Evolutionary conservation across 2,329 filamentous ascomycete species (phyloP).

Genomic region (Trichophyton mentagrophytes): DNA sequence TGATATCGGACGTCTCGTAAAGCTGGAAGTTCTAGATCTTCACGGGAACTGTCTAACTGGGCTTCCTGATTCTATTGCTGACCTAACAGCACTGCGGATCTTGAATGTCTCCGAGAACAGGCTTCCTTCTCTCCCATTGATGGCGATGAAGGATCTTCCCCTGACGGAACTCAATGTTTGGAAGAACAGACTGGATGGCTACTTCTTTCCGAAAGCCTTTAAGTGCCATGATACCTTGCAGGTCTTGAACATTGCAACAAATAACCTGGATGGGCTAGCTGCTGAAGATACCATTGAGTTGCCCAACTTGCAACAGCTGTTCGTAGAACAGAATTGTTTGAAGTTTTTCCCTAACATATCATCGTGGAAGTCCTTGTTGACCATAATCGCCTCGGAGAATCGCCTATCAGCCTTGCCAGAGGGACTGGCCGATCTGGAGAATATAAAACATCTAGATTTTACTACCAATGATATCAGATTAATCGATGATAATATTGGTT

Average conservation of each 20-base stretch:
- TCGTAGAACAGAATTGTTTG: conserved; percentile 70
- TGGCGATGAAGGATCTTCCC: conserved; percentile 52
- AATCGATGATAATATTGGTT: conserved; percentile 61
- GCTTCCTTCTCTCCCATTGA: conserved; percentile 58
- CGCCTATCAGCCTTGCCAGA: conserved; percentile 61
- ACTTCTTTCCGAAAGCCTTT: conserved; percentile 53
- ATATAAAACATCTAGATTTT: conserved; percentile 66
- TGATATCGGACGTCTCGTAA: conserved; percentile 49
- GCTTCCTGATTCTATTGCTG: conserved; percentile 55
- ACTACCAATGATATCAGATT: conserved; percentile 69
- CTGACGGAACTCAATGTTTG: conserved; percentile 60
- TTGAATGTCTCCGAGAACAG: conserved; percentile 72
- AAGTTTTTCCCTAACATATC: conserved; percentile 58
- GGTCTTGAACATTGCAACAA: conserved; percentile 63
- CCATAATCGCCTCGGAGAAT: conserved; percentile 70
- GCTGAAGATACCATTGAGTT: conserved; percentile 44
- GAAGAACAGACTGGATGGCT: conserved; percentile 65
- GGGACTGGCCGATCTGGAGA: conserved; percentile 56
- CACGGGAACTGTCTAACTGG: conserved; percentile 64
- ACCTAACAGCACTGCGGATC: conserved; percentile 55
- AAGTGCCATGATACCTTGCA: conserved; percentile 53
- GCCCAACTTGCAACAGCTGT: conserved; percentile 60
- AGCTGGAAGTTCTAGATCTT: conserved; percentile 69
- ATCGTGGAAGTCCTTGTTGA: conserved; percentile 60
- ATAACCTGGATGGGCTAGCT: conserved; percentile 49